Conservation (phyloP, 176 grass and related monocot species). For the bread wheat (Triticum aestivum) region IWGSC_CS_RefSeq_v2.1 NC_057796.1:414460429-414460928, state of each 20-base stretch:
- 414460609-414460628: background rate
- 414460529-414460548: background rate
- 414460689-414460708: background rate
- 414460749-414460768: background rate
- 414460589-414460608: background rate
- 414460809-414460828: background rate
- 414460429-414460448: constrained; percentile 33
- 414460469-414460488: background rate
- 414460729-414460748: background rate
- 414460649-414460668: background rate
- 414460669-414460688: background rate
- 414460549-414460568: constrained; percentile 4
- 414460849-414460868: background rate
- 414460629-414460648: background rate
- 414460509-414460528: background rate
- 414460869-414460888: background rate
- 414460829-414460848: background rate
- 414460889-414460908: background rate
- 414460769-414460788: background rate
- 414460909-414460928: background rate
- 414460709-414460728: background rate
- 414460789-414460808: background rate
- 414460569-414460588: constrained; percentile 15
- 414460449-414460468: constrained; percentile 24
- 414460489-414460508: background rate